Percentiles rank a stretch among this genome's conserved stretches.
Conservation (phyloP, 768 basidiomycete species). For the Russula vinacea region DNA sequence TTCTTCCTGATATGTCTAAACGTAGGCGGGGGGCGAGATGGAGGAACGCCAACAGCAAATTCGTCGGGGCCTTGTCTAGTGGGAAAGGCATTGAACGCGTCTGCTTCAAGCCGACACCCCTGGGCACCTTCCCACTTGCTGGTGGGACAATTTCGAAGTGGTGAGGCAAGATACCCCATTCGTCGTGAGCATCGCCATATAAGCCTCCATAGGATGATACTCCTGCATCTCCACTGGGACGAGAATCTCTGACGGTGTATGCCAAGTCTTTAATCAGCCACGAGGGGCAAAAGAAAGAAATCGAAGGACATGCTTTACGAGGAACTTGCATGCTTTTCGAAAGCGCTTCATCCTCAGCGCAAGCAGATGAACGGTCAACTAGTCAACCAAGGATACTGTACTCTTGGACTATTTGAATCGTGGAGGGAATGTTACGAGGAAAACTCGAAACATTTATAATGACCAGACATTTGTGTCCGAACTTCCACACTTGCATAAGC, state of each 20-base stretch:
- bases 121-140: not conserved
- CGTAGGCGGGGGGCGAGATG: not conserved
- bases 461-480: conserved; percentile 1
- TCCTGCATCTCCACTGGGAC: not conserved
- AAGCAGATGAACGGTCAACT: not conserved
- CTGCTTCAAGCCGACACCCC: conserved; percentile 3
- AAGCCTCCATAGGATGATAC: not conserved
- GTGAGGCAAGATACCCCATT: conserved; percentile 14
- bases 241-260: conserved; percentile 7
- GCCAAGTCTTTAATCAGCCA: conserved; percentile 1
- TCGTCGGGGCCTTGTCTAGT: not conserved
- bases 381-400: not conserved
- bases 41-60: not conserved
- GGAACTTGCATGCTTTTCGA: conserved; percentile 9
- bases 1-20: conserved; percentile 12
- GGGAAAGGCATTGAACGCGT: conserved; percentile 18
- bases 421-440: not conserved
- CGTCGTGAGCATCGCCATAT: conserved; percentile 1
- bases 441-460: conserved; percentile 1
- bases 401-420: not conserved
- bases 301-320: conserved; percentile 13
- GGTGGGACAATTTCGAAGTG: not conserved
- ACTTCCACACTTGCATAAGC: conserved; percentile 1
- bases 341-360: conserved; percentile 12
- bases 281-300: not conserved